phyloP scores from a whole-genome alignment of 2,329 filamentous ascomycete genomes.

The Septoria linicola region DNA sequence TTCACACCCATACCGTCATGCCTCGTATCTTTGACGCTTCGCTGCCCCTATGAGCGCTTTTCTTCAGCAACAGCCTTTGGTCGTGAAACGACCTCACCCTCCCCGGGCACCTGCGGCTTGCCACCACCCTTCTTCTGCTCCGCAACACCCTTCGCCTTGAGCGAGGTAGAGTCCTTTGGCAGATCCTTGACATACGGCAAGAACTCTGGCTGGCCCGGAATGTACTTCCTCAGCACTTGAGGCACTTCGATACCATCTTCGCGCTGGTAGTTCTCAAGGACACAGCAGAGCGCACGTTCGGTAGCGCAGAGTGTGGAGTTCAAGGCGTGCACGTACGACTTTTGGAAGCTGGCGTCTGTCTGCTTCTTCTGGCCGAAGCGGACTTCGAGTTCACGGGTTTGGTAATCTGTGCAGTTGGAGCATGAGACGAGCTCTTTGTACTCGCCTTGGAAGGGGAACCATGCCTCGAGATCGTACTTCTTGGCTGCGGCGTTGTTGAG shows the following conservation, averaged over 20 bases:
- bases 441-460: constrained; percentile 94
- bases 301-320: constrained; percentile 91
- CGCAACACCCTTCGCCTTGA: constrained; percentile 49
- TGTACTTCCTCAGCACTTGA: constrained; percentile 80
- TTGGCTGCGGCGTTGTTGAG: constrained; percentile 86
- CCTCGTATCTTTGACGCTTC: background rate
- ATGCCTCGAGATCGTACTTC: constrained; percentile 95
- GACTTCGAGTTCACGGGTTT: constrained; percentile 90
- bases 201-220: constrained; percentile 86
- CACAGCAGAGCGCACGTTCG: constrained; percentile 86
- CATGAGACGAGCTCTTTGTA: constrained; percentile 98
- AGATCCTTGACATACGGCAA: constrained; percentile 84
- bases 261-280: constrained; percentile 96
- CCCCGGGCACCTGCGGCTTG: constrained; percentile 31
- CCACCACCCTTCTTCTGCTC: constrained; percentile 27
- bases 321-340: constrained; percentile 91
- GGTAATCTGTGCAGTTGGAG: constrained; percentile 98
- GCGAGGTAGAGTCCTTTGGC: constrained; percentile 69
- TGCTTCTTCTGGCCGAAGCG: constrained; percentile 84
- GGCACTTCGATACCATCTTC: constrained; percentile 80
- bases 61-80: constrained; percentile 37
- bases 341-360: constrained; percentile 69
- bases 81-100: constrained; percentile 37
- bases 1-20: no score
- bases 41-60: constrained; percentile 20